phyloP scores from a whole-genome alignment of 805 yeast genomes.

The Yarrowia deformans region DNA sequence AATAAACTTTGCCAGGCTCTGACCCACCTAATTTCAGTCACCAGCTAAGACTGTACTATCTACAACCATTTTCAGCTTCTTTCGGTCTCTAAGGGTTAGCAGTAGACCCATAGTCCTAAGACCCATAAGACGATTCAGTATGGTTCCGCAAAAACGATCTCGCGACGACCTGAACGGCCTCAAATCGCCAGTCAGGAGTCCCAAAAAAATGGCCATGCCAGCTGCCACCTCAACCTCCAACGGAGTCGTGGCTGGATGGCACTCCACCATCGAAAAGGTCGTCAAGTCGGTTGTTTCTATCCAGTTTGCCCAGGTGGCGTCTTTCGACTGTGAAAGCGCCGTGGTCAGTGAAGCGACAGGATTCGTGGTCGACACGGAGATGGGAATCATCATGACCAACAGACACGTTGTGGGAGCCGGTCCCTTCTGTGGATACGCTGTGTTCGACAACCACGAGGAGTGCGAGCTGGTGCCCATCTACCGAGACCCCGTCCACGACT shows the following conservation, averaged over 20 bases:
- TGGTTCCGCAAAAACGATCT: slow-evolving; percentile 36
- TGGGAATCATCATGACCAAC: slow-evolving; percentile 87
- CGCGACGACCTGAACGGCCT: slow-evolving; percentile 35
- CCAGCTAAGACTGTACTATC: slow-evolving; percentile 19
- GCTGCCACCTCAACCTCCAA: slow-evolving; percentile 24
- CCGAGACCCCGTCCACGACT: slow-evolving; percentile 95
- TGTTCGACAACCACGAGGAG: slow-evolving; percentile 94
- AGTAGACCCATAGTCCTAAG: slow-evolving; percentile 28
- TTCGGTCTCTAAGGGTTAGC: slow-evolving; percentile 35
- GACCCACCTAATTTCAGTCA: slow-evolving; percentile 29
- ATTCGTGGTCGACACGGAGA: slow-evolving; percentile 82
- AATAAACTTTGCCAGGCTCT: slow-evolving; percentile 20
- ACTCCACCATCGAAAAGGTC: slow-evolving; percentile 76
- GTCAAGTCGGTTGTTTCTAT: slow-evolving; percentile 88
- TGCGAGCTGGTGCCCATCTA: slow-evolving; percentile 84
- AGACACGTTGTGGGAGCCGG: slow-evolving; percentile 97
- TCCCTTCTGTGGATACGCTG: slow-evolving; percentile 89
- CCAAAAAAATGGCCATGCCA: slow-evolving; percentile 36
- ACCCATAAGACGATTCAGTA: slow-evolving; percentile 38
- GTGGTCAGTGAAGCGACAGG: slow-evolving; percentile 89
- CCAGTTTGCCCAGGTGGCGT: slow-evolving; percentile 84
- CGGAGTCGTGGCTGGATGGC: slow-evolving; percentile 63
- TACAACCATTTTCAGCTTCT: slow-evolving; percentile 37
- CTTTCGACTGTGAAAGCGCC: slow-evolving; percentile 85
- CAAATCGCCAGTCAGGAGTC: slow-evolving; percentile 35